phyloP scores from a whole-genome alignment of 2,329 filamentous ascomycete species.

The Bipolaris bicolor region DNA sequence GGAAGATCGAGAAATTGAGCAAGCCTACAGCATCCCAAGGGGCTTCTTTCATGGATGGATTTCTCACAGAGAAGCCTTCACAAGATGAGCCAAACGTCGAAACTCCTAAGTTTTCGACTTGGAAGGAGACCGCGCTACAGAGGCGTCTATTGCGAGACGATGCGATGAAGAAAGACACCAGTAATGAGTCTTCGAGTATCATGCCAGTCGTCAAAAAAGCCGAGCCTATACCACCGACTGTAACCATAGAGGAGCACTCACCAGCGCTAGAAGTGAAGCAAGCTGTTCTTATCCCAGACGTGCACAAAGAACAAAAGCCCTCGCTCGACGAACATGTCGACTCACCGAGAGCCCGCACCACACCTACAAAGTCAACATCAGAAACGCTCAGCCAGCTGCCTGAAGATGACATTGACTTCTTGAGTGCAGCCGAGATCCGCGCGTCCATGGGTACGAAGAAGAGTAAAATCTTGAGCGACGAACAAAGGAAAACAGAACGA shows the following conservation, averaged over 20 bases:
- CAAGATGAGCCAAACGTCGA: neutral
- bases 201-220: neutral
- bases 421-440: constrained; percentile 52
- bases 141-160: constrained; percentile 8
- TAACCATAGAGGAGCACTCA: neutral
- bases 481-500: constrained; percentile 23
- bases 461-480: constrained; percentile 10
- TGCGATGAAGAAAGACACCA: neutral
- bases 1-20: neutral
- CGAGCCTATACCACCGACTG: neutral
- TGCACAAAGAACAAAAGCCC: neutral
- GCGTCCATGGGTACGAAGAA: constrained; percentile 49
- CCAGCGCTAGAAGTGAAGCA: neutral
- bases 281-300: neutral
- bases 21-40: constrained; percentile 16
- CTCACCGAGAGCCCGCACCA: neutral
- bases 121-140: constrained; percentile 37
- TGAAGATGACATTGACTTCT: constrained; percentile 49
- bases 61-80: constrained; percentile 24
- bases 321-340: neutral
- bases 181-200: neutral
- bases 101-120: constrained; percentile 12
- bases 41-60: constrained; percentile 32
- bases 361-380: constrained; percentile 24
- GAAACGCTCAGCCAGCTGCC: constrained; percentile 43